Percentiles rank a stretch among this genome's conserved stretches.
Evolutionary conservation across 2,329 filamentous ascomycete species (phyloP).

Genomic region (Cadophora sp.): DNA sequence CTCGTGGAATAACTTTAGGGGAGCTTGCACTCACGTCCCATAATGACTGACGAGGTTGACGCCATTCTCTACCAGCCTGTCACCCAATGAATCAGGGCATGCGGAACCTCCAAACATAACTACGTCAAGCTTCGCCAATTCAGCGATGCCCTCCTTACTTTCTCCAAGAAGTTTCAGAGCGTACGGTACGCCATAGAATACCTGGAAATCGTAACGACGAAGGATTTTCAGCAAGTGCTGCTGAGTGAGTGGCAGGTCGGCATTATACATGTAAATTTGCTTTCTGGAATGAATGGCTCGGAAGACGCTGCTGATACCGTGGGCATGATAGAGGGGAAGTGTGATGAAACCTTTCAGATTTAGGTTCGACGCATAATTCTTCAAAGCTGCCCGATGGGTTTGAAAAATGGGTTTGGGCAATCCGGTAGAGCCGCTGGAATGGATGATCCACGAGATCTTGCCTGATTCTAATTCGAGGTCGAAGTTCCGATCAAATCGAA

Average conservation of each 20-base stretch:
- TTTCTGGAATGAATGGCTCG: slow-evolving; percentile 58
- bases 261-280: slow-evolving; percentile 59
- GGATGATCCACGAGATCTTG: slow-evolving; percentile 40
- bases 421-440: slow-evolving; percentile 57
- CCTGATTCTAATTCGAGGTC: slow-evolving; percentile 37
- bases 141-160: slow-evolving; percentile 57
- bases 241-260: slow-evolving; percentile 59
- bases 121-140: slow-evolving; percentile 53
- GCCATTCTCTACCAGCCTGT: slow-evolving; percentile 56
- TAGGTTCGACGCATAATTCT: slow-evolving; percentile 49
- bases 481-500: slow-evolving; percentile 48
- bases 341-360: slow-evolving; percentile 59
- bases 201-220: slow-evolving; percentile 52
- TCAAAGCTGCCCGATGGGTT: slow-evolving; percentile 50
- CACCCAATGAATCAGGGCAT: slow-evolving; percentile 64
- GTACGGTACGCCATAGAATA: slow-evolving; percentile 68
- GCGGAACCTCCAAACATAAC: slow-evolving; percentile 65
- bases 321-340: slow-evolving; percentile 63
- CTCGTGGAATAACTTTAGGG: slow-evolving; percentile 50
- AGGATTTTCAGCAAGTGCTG: slow-evolving; percentile 54
- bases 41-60: slow-evolving; percentile 64
- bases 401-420: slow-evolving; percentile 68
- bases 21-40: slow-evolving; percentile 50
- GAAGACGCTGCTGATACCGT: slow-evolving; percentile 61
- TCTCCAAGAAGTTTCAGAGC: slow-evolving; percentile 68